Evolutionary conservation across 1,139 yeast genomes (phyloP).

Genomic region (Suhomyces maxii): DNA sequence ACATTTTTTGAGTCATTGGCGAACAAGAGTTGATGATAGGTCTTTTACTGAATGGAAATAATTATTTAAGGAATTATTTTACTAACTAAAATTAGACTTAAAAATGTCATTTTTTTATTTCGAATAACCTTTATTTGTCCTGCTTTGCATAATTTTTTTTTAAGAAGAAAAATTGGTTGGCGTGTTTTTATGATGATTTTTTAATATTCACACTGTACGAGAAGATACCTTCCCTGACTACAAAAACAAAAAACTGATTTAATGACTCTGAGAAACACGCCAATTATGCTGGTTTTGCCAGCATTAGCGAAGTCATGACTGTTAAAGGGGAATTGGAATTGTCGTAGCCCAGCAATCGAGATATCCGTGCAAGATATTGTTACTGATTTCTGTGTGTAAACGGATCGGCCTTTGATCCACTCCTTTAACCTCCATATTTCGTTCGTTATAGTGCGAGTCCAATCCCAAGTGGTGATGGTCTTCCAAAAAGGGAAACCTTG

Average conservation of each 20-base stretch:
- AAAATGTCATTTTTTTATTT: slow-evolving; percentile 11
- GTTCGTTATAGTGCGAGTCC: too few relatives aligned
- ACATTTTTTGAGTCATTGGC: slow-evolving; percentile 61
- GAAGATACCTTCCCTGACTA: slow-evolving; percentile 53
- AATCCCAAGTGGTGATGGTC: too few relatives aligned
- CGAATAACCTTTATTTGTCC: slow-evolving; percentile 16
- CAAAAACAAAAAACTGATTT: slow-evolving; percentile 64
- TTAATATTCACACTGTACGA: slow-evolving; percentile 67
- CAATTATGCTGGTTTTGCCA: background rate
- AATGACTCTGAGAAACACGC: slow-evolving; percentile 62
- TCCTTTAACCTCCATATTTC: too few relatives aligned
- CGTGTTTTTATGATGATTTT: slow-evolving; percentile 48
- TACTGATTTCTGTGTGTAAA: background rate
- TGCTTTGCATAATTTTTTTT: too few relatives aligned
- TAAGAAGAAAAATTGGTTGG: background rate
- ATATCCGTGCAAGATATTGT: too few relatives aligned
- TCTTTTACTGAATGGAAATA: slow-evolving; percentile 39
- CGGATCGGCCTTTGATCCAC: background rate
- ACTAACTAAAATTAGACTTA: slow-evolving; percentile 8
- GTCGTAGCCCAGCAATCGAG: too few relatives aligned
- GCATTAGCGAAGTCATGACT: too few relatives aligned
- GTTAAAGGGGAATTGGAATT: too few relatives aligned
- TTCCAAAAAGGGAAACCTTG: background rate
- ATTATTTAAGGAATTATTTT: background rate
- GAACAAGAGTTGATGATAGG: slow-evolving; percentile 65